Evolutionary conservation across 768 basidiomycete species (phyloP), one percentile per base, ranked within the genome.

Genomic region (Asterophora lycoperdoides): DNA sequence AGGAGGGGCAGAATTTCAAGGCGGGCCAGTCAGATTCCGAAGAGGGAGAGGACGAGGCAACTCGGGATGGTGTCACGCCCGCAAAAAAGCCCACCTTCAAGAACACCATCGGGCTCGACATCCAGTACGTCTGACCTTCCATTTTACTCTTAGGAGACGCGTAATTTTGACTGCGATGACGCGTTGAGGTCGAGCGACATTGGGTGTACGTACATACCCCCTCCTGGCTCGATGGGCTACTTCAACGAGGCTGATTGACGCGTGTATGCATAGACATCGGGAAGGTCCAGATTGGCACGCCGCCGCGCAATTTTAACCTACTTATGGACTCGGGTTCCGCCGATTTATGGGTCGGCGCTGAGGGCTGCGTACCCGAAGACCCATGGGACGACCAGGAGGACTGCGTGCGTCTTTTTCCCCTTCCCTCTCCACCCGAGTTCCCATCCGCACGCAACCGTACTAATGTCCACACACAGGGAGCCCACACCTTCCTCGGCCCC

Each of bases 281-380:
- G 10, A 57, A 44, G 5, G 41, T 73, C 4, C 28, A 54, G 41
- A 61, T 73, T 11, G 72, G 83, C 18, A 83, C 80, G 2, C 80
- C 79, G 18, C 65, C 71, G 8, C 66, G 56, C 26, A 41, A 64
- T 41, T 84, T 82, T 53, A 59, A 60, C 6, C 56, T 84, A 34
- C 60, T 84, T 15, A 73, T 85, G 68, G 83, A 84, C 60, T 76
- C 77, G 2, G 83, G 84, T 18, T 81, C 79, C 4, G 76, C 80
- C 0, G 83, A 85, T 60, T 68, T 80, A 45, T 83, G 81, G 80
- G 77, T 80, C 23, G 70, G 68, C 3, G 66, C 71, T 14, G 77
- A 78, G 51, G 62, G 60, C 15, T 82, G 80, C 49, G 62, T 61
- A 15, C 62, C 63, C 17, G 55, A 63, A 23, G 56, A 56, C 15